These are phyloP conservation scores for Chrysopogon serrulatus DNA, from an alignment of 176 grass and related monocot species.

Conservation along the genomic window DNA sequence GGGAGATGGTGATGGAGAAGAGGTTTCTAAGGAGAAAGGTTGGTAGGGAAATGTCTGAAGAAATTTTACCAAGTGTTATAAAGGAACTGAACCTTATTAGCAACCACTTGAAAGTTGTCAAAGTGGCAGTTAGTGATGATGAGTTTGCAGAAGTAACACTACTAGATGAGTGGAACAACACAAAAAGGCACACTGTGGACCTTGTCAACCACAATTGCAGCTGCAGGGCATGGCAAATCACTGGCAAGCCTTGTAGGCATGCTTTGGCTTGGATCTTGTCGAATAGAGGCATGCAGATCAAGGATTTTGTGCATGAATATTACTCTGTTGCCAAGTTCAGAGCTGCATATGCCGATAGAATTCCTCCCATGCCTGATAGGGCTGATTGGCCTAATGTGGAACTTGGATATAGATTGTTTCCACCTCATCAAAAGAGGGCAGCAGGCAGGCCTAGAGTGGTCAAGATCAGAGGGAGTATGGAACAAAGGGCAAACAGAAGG, in stretches of 20 bases:
- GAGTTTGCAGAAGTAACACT: too few species aligned
- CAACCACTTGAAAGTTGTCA: too few species aligned
- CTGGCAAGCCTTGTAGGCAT: background rate
- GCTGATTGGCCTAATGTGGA: background rate
- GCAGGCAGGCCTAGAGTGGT: background rate
- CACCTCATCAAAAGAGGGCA: background rate
- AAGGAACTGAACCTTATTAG: too few species aligned
- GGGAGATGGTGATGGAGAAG: too few species aligned
- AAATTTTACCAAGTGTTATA: too few species aligned
- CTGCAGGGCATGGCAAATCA: background rate
- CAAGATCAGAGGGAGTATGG: background rate
- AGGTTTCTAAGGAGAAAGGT: too few species aligned
- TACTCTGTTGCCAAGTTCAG: too few species aligned
- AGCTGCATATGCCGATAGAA: background rate
- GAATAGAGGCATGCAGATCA: background rate
- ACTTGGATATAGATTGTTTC: background rate
- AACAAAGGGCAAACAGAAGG: background rate
- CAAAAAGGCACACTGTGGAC: background rate
- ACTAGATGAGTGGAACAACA: too few species aligned
- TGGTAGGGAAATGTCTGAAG: too few species aligned
- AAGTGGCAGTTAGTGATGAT: too few species aligned
- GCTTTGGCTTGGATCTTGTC: background rate
- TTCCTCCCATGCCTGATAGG: background rate
- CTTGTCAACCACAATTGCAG: background rate
- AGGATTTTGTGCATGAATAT: background rate